phyloP scores from a whole-genome alignment of 2,329 filamentous ascomycete genomes.

The Proliferodiscus dingleyae region DNA sequence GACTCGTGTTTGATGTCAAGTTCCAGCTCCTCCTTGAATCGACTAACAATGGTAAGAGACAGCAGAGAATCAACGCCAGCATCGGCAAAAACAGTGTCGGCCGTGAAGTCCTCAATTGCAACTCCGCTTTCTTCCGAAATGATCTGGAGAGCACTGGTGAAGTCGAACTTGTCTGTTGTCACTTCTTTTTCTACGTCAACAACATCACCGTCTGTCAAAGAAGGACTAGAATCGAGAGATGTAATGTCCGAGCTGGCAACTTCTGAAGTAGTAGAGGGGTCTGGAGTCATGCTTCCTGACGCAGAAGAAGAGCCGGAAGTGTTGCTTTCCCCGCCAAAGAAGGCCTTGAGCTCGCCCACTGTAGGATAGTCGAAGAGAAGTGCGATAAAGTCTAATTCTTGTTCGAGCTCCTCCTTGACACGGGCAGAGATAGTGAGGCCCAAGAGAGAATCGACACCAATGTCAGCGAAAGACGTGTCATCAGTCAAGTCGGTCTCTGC shows the following conservation, averaged over 20 bases:
- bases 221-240: no score
- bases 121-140: neutral
- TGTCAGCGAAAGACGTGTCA: conserved; percentile 48
- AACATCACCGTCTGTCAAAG: neutral
- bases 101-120: neutral
- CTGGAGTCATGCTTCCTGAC: neutral
- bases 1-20: neutral
- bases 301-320: neutral
- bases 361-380: conserved; percentile 39
- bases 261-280: no score
- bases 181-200: neutral
- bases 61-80: neutral
- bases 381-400: conserved; percentile 41
- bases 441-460: conserved; percentile 56
- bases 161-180: neutral
- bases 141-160: neutral
- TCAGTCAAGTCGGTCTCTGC: conserved; percentile 49
- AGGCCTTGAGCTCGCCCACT: conserved; percentile 37
- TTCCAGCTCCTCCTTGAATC: neutral
- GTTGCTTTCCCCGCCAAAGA: neutral
- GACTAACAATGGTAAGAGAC: neutral
- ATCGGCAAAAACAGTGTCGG: neutral
- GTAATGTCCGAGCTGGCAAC: no score
- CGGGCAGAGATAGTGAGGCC: conserved; percentile 50
- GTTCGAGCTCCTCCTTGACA: conserved; percentile 51